Base-by-base conservation (phyloP, 176 grass and related monocot species). In the Rhynchospora tenuis region DNA sequence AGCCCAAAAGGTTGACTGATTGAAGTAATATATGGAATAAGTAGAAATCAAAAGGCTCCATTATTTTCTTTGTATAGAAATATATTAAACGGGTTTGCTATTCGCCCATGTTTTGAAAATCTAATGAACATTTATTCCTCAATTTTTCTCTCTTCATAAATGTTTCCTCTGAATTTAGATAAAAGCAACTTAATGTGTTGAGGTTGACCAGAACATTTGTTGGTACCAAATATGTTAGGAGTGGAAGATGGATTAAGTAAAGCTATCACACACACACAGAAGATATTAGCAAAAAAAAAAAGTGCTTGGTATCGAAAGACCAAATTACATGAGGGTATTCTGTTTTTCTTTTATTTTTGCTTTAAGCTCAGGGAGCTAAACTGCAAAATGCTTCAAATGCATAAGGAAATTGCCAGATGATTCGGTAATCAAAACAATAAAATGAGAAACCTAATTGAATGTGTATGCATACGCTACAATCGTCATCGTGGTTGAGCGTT, bases 1-100 rank as follows among this genome's bases (percentile, higher is more conserved):
- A 82, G 89, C 89, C 31, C 92, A 91, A 85, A 98, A 81, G 74
- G 91, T 86, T 24, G 92, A 90, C 83, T 98, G 84, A 98, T 6
- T 82, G 56, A 42, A 51, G 52, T 72, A 38, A 38, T 73, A 73
- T 73, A 67, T 73, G 50, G 12, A 73, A 26, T 27, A 68, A 15
- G 33, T 51, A 73, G 22, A 73, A 50, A 47, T 38, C 42, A 44
- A 72, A 72, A 72, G 3, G 66, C 33, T 72, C 42, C 68, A 72
- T 72, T 46, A 44, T 31, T 42, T 38, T 38, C 26, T 67, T 24
- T 68, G 29, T 68, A 68, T 68, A 68, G 14, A 68, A 43, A 68
- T 14, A 68, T 68, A 68, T 19, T 62, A 65, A 43, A 8, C 70
- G 2, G n/a, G 20, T n/a, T 26, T 73, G 9, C 70, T 73, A 73